Conservation (phyloP, 1,284 basidiomycete species). For the Boletus sp. region DNA sequence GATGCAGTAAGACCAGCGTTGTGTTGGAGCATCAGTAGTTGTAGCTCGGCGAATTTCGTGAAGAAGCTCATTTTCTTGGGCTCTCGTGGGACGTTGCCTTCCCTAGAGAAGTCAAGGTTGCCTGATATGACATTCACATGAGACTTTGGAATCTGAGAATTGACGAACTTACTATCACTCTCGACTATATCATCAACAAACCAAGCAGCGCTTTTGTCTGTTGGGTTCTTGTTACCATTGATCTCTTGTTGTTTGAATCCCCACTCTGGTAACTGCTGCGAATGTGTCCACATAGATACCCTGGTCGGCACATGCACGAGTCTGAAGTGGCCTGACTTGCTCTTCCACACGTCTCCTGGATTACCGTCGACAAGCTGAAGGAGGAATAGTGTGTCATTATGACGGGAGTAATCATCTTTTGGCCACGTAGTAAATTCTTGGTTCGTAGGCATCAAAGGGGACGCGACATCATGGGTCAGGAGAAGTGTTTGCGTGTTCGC, state of each 20-base stretch:
- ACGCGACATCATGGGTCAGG: constrained; percentile 97
- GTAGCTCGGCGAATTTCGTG: constrained; percentile 92
- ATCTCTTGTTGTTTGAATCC: constrained; percentile 97
- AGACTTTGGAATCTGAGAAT: neutral
- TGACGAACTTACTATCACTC: constrained; percentile 58
- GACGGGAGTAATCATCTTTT: constrained; percentile 66
- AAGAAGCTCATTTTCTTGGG: constrained; percentile 89
- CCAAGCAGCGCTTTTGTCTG: constrained; percentile 86
- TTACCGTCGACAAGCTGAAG: constrained; percentile 70
- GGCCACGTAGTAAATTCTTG: constrained; percentile 96
- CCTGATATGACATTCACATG: constrained; percentile 9
- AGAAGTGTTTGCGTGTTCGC: constrained; percentile 82
- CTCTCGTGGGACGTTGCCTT: constrained; percentile 51
- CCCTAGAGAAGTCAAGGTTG: constrained; percentile 14
- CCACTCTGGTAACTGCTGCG: constrained; percentile 89
- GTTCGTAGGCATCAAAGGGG: constrained; percentile 95
- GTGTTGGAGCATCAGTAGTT: constrained; percentile 95
- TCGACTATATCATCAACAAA: constrained; percentile 80
- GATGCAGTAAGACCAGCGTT: constrained; percentile 94
- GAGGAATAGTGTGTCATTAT: constrained; percentile 88
- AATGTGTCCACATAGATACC: constrained; percentile 93
- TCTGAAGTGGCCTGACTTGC: constrained; percentile 88
- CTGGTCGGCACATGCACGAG: constrained; percentile 87
- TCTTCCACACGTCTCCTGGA: constrained; percentile 83
- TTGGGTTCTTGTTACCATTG: constrained; percentile 94